phyloP scores from a whole-genome alignment of 2,329 filamentous ascomycete genomes.

The Diaporthe destruens region DNA sequence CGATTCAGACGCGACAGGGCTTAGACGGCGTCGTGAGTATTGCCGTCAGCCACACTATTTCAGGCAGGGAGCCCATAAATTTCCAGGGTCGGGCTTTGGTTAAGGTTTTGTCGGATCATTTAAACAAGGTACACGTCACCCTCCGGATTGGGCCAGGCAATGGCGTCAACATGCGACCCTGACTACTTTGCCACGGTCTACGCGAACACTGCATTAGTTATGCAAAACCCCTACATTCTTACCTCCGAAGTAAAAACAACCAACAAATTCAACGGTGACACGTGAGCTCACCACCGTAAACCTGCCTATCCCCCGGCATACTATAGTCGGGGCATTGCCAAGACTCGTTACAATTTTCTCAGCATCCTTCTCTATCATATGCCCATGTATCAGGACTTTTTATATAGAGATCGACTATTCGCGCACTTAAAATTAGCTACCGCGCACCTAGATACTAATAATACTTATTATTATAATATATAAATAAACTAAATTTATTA shows the following conservation, averaged over 20 bases:
- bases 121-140: conserved; percentile 30
- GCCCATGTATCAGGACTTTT: too few species aligned
- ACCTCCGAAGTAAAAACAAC: too few species aligned
- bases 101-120: neutral
- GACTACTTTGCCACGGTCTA: neutral
- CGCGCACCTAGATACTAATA: too few species aligned
- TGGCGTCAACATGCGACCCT: neutral
- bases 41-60: conserved; percentile 14
- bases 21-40: conserved; percentile 17
- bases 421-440: too few species aligned
- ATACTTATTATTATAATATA: too few species aligned
- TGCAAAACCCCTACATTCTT: too few species aligned
- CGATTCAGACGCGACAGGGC: conserved; percentile 16
- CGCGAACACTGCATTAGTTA: neutral
- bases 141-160: neutral
- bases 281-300: neutral
- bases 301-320: too few species aligned
- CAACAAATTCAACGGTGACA: neutral
- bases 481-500: too few species aligned
- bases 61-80: conserved; percentile 9
- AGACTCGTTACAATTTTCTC: neutral
- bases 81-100: neutral
- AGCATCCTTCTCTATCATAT: too few species aligned
- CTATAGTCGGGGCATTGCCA: neutral
- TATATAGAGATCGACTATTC: too few species aligned